These are phyloP conservation scores for Fusarium sambucinum DNA, from an alignment of 2,329 filamentous ascomycete species.

Conservation along the genomic window DNA sequence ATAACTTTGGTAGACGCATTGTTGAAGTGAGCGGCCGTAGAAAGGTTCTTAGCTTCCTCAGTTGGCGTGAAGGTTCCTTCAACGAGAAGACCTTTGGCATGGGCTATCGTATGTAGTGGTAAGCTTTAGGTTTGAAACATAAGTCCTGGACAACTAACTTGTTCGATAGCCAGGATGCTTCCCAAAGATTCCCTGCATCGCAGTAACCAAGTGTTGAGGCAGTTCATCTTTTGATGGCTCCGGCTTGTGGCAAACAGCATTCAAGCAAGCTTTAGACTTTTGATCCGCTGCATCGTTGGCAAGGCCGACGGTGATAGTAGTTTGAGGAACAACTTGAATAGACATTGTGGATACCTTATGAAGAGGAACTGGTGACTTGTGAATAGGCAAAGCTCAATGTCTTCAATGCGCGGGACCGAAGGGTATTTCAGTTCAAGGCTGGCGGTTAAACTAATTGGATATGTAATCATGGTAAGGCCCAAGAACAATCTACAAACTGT, in stretches of 20 bases:
- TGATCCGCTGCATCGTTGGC: background rate
- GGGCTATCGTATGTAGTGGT: background rate
- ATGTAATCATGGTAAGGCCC: fast-evolving
- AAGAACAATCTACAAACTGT: background rate
- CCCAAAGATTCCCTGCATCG: conserved; percentile 10
- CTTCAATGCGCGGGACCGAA: background rate
- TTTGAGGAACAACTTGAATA: background rate
- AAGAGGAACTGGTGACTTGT: background rate
- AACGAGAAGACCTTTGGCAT: conserved; percentile 31
- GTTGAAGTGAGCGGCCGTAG: conserved; percentile 26
- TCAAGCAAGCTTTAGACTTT: background rate
- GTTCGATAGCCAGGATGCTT: conserved; percentile 31
- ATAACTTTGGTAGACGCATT: conserved; percentile 14
- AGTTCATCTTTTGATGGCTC: background rate
- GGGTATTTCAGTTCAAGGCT: background rate
- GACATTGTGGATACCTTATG: background rate
- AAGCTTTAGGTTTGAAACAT: fast-evolving
- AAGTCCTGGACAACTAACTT: background rate
- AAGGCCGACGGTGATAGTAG: background rate
- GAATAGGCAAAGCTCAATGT: background rate
- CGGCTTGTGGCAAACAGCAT: background rate
- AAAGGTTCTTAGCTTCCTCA: conserved; percentile 19
- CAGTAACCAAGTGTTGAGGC: background rate
- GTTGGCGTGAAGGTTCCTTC: conserved; percentile 25
- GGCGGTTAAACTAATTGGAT: background rate